Base-by-base conservation (phyloP, 306 rosid genomes). In the Nissolia schottii region DNA sequence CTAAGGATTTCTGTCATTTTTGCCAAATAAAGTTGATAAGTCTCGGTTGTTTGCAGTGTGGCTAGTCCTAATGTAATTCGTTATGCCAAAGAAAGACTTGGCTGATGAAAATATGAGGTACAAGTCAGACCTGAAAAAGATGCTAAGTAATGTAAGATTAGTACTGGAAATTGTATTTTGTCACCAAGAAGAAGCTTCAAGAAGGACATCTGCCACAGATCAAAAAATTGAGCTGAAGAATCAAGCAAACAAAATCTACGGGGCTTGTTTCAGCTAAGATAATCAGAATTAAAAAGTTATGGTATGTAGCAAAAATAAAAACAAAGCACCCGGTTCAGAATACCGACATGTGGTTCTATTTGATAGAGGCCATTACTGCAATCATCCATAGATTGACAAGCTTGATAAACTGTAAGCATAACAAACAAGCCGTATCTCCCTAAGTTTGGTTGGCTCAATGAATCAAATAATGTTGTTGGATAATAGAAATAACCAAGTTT, bases 1-100 rank as follows among this genome's bases (percentile, higher is more conserved):
- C 86, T 81, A 73, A 85, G 75, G 76, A 81, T 70, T 79, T 84
- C 81, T 67, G 79, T 67, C 97, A 93, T 93, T 81, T 77, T 86
- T 23, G 24, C 57, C 70, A 57, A 83, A 75, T n/a, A 71, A 46
- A 65, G 72, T 60, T 49, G 31, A 59, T 65, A 65, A 79, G 54
- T 34, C 31, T 45, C 38, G 18, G 66, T 46, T 24, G 63, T 10
- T 67, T 31, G 59, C 45, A 63, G 76, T 8, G 19, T 2, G 25
- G 69, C 57, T 40, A 41, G 66, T 29, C 19, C 67, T 22, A 40
- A 31, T 5, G 67, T 57, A 65, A 57, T 57, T 40, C 43, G 75
- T 14, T 72, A 67, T 35, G 70, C 79, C 74, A 67, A 60, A 66
- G 32, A 79, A 76, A 55, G 41, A 76, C 61, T 64, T 53, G 70